phyloP scores from a whole-genome alignment of 2,329 filamentous ascomycete genomes.

The Colletotrichum sublineola region DNA sequence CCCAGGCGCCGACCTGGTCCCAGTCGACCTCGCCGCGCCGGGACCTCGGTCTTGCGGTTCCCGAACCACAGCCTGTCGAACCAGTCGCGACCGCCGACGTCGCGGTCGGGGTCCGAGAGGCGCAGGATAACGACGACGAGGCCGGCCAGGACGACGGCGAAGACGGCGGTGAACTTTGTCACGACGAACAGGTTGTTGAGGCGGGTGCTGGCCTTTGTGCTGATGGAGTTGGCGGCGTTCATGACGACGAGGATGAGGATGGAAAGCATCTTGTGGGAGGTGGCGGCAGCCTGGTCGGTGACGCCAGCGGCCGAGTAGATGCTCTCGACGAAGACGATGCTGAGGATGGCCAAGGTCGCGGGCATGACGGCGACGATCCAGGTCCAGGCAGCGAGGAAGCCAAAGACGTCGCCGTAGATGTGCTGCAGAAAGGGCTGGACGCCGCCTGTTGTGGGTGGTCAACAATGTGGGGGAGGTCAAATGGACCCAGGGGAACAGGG shows the following conservation, averaged over 20 bases:
- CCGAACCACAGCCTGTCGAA: conserved; percentile 67
- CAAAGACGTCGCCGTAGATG: conserved; percentile 71
- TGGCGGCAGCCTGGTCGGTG: conserved; percentile 57
- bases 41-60: conserved; percentile 61
- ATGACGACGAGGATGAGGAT: conserved; percentile 61
- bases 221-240: conserved; percentile 67
- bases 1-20: conserved; percentile 65
- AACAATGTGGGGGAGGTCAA: not conserved
- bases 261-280: conserved; percentile 66
- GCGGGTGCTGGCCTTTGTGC: conserved; percentile 67
- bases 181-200: conserved; percentile 69
- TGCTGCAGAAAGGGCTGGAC: conserved; percentile 73
- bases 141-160: conserved; percentile 62
- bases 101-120: conserved; percentile 51
- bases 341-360: conserved; percentile 72
- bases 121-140: conserved; percentile 61
- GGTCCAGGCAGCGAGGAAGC: conserved; percentile 75
- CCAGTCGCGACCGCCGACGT: conserved; percentile 65
- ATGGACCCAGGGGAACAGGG: too few species aligned
- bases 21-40: conserved; percentile 65
- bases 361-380: conserved; percentile 76
- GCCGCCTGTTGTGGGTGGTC: conserved; percentile 56
- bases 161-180: conserved; percentile 65
- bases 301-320: conserved; percentile 66
- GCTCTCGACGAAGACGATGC: conserved; percentile 73